These are phyloP conservation scores for Plasmodium cynomolgi DNA, from an alignment of 169 alveolate species.

Conservation along the genomic window DNA sequence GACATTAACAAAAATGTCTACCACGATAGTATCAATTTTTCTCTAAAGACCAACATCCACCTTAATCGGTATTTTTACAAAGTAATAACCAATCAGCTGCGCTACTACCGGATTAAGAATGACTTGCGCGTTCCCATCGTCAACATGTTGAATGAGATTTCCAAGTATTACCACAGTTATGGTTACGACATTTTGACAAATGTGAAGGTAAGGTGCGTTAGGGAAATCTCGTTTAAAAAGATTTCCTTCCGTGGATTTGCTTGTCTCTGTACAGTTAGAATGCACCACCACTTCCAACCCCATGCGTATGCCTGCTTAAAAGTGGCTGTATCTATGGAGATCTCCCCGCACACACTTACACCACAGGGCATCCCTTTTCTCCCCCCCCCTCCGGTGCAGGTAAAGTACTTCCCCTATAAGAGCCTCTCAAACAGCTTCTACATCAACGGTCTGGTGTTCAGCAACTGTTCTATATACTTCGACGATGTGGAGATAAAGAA, in stretches of 20 bases:
- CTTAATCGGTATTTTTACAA: slow-evolving; percentile 56
- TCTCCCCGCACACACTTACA: neutral
- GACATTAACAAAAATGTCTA: slow-evolving; percentile 54
- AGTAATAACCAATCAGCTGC: slow-evolving; percentile 46
- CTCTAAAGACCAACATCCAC: slow-evolving; percentile 51
- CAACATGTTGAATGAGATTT: slow-evolving; percentile 41
- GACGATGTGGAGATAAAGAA: slow-evolving; percentile 65
- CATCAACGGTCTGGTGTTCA: slow-evolving; percentile 58
- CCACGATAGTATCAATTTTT: slow-evolving; percentile 51
- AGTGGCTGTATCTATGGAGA: neutral
- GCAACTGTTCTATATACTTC: slow-evolving; percentile 56
- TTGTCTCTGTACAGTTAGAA: neutral
- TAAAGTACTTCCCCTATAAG: slow-evolving; percentile 64
- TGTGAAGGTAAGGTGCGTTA: slow-evolving; percentile 26
- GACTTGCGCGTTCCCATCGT: slow-evolving; percentile 17
- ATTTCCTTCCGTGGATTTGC: neutral
- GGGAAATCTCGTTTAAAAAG: neutral
- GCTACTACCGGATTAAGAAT: slow-evolving; percentile 36
- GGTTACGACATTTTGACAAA: slow-evolving; percentile 50
- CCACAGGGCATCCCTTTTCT: neutral
- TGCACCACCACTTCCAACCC: neutral
- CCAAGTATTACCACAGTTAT: slow-evolving; percentile 55
- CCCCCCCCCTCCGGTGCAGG: neutral
- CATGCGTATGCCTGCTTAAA: neutral
- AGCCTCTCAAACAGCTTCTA: slow-evolving; percentile 44